These are phyloP conservation scores for Dactylonectria macrodidyma DNA, from an alignment of 2,329 filamentous ascomycete genomes.

Conservation along the genomic window DNA sequence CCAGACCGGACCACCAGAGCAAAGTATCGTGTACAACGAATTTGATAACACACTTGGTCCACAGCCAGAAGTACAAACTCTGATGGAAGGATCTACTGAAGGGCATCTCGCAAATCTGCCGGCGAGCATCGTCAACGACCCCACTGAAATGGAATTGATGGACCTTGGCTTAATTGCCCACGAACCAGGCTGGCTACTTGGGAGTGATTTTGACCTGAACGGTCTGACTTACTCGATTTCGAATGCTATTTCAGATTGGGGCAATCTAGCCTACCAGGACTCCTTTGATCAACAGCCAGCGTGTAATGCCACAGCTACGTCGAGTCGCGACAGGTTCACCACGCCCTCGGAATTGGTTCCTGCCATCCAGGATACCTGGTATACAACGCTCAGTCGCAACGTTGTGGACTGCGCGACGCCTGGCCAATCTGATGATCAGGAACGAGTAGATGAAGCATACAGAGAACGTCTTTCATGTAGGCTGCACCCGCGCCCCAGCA, in stretches of 20 bases:
- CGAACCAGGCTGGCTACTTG: conserved; percentile 7
- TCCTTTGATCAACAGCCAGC: not conserved
- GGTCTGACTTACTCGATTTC: conserved; percentile 4
- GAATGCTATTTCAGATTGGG: conserved; percentile 3
- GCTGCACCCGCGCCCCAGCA: conserved; percentile 17
- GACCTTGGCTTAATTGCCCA: not conserved
- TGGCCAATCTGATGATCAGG: not conserved
- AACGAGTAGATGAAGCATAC: conserved; percentile 29
- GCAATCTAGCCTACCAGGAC: not conserved
- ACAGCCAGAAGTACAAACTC: not conserved
- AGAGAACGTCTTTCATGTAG: conserved; percentile 23
- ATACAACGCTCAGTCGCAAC: not conserved
- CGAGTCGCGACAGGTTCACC: not conserved
- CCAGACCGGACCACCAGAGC: not conserved
- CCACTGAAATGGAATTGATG: conserved; percentile 3
- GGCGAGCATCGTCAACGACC: not conserved
- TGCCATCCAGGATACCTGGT: conserved; percentile 3
- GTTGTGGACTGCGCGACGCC: not conserved
- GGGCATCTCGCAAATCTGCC: not conserved
- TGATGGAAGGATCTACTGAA: not conserved
- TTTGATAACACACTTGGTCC: not conserved
- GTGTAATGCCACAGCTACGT: not conserved
- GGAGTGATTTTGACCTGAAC: conserved; percentile 5
- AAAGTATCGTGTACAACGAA: not conserved
- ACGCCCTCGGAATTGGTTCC: not conserved